phyloP scores from a whole-genome alignment of 345 rosid genomes.

The Acer negundo region DNA sequence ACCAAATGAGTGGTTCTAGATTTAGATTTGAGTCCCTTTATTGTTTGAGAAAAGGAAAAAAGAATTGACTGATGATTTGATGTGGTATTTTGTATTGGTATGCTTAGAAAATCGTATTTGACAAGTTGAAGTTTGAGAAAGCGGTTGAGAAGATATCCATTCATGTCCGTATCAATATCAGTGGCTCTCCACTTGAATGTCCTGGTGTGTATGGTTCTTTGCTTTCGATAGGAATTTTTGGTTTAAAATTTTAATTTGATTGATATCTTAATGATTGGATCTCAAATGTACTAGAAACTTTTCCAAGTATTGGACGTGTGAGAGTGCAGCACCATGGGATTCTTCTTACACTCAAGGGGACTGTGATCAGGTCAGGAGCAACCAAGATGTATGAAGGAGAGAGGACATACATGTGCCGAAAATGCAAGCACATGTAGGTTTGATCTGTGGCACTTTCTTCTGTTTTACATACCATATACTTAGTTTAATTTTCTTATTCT shows the following conservation, averaged over 20 bases:
- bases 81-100: conserved; percentile 9
- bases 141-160: conserved; percentile 74
- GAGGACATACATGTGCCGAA: conserved; percentile 77
- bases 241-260: neutral
- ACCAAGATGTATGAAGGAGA: conserved; percentile 94
- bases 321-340: conserved; percentile 86
- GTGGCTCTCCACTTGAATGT: conserved; percentile 83
- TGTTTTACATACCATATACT: neutral
- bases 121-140: conserved; percentile 47
- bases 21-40: neutral
- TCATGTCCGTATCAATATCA: conserved; percentile 74
- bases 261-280: neutral
- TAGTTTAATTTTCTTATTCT: neutral
- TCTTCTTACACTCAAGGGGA: conserved; percentile 83
- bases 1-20: neutral
- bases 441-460: neutral
- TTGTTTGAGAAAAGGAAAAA: too few species aligned
- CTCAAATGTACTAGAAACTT: conserved; percentile 57
- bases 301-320: conserved; percentile 78
- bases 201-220: conserved; percentile 48
- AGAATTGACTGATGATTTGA: neutral
- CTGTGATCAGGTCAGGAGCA: conserved; percentile 85
- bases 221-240: neutral
- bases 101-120: conserved; percentile 58
- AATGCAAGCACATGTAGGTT: conserved; percentile 75